Evolutionary conservation across 805 yeast genomes (phyloP).

Genomic region (Yamadazyma tumulicola): DNA sequence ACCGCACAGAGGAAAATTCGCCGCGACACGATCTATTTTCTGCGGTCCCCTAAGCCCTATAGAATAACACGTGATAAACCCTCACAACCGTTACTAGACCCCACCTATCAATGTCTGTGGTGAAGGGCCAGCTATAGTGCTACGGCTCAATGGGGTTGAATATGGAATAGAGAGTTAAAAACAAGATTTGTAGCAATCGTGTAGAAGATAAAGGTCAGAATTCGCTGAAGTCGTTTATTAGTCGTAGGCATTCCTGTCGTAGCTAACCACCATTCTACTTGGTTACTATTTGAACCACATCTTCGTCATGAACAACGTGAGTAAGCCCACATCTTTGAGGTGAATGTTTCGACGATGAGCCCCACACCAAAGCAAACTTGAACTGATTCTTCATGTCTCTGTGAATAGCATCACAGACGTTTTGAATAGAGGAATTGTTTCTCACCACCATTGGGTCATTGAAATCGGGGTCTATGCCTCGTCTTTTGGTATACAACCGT

Average conservation of each 20-base stretch:
- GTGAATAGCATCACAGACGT: slow-evolving; percentile 88
- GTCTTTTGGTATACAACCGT: slow-evolving; percentile 82
- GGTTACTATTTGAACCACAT: slow-evolving; percentile 86
- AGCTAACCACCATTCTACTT: slow-evolving; percentile 42
- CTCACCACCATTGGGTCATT: slow-evolving; percentile 90
- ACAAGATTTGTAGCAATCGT: no score
- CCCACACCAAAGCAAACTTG: slow-evolving; percentile 96
- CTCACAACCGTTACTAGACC: no score
- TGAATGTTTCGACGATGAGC: slow-evolving; percentile 88
- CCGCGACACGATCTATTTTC: no score
- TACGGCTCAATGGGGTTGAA: no score
- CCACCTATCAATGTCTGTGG: no score
- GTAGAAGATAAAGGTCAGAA: no score
- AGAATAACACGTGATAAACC: slow-evolving; percentile 4
- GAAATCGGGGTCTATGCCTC: slow-evolving; percentile 80
- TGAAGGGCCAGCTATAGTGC: no score
- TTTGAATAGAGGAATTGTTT: slow-evolving; percentile 70
- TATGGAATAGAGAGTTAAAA: no score
- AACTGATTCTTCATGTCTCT: slow-evolving; percentile 89
- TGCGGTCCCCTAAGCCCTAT: no score
- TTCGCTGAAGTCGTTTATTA: no score
- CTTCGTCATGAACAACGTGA: slow-evolving; percentile 86
- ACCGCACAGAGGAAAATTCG: neutral
- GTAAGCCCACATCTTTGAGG: slow-evolving; percentile 94
- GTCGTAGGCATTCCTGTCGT: no score